These are phyloP conservation scores for Ascoidea tarda DNA, from an alignment of 805 yeast genomes.

Conservation along the genomic window DNA sequence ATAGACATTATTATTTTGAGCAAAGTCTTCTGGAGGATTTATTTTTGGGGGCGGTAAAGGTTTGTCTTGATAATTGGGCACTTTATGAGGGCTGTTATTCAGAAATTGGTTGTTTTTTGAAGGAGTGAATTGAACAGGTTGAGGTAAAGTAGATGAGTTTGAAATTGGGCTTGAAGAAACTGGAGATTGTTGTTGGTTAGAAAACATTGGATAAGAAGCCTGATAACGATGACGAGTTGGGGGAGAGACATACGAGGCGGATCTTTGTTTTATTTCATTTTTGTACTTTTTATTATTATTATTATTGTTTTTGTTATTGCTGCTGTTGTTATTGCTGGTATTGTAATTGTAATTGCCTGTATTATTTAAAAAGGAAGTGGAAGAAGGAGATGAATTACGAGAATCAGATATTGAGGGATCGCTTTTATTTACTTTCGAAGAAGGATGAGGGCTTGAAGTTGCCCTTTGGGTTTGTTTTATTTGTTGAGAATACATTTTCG, in stretches of 20 bases:
- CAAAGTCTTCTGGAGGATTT: slow-evolving; percentile 6
- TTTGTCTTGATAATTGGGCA: not conserved
- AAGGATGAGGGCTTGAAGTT: not conserved
- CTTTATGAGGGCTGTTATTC: not conserved
- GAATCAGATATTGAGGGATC: not conserved
- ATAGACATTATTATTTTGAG: not conserved
- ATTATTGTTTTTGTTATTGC: too few relatives aligned
- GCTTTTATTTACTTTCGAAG: not conserved
- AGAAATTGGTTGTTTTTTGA: not conserved
- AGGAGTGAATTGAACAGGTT: not conserved
- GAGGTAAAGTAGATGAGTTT: not conserved
- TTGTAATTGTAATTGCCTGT: too few relatives aligned
- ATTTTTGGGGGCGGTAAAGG: not conserved
- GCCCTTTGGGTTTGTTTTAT: not conserved
- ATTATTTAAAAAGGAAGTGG: too few relatives aligned
- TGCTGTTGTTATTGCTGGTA: too few relatives aligned
- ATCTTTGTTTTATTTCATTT: not conserved
- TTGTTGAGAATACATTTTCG: not conserved
- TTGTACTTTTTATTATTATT: too few relatives aligned
- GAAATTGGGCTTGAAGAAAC: not conserved
- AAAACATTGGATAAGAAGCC: not conserved
- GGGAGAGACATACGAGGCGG: not conserved
- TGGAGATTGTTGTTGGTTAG: not conserved
- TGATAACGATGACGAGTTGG: not conserved
- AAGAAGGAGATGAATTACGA: not conserved